Conservation (phyloP, 2,329 filamentous ascomycete species). For the Ophidiomyces ophidiicola region DNA sequence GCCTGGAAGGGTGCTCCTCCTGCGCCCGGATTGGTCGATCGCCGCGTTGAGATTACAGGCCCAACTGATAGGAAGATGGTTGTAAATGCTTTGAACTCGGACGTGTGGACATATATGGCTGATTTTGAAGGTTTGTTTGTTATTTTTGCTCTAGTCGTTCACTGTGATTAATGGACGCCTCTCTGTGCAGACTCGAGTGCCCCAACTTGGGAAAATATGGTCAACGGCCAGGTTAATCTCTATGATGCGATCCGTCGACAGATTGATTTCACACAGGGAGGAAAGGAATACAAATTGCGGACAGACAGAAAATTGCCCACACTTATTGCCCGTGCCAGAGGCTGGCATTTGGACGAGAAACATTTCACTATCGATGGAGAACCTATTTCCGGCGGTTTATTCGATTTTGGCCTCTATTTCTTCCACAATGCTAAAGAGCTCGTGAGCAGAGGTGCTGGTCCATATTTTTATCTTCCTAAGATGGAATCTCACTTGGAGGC, state of each 20-base stretch:
- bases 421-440: conserved; percentile 94
- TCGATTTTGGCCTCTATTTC: conserved; percentile 98
- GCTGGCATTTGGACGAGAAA: conserved; percentile 98
- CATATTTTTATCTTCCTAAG: conserved; percentile 97
- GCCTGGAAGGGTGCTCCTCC: conserved; percentile 88
- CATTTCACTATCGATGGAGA: conserved; percentile 92
- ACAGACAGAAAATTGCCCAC: conserved; percentile 79
- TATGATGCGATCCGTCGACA: conserved; percentile 90
- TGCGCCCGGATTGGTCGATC: conserved; percentile 82
- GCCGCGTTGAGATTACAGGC: conserved; percentile 91
- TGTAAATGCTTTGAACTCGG: conserved; percentile 86
- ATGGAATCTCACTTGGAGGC: conserved; percentile 97
- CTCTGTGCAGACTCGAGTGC: conserved; percentile 66
- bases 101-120: conserved; percentile 99
- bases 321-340: conserved; percentile 83
- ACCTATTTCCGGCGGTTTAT: conserved; percentile 81
- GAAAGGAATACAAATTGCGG: conserved; percentile 94
- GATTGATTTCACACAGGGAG: conserved; percentile 89
- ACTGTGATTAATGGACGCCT: not conserved
- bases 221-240: conserved; percentile 94
- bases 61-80: conserved; percentile 99
- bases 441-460: conserved; percentile 69
- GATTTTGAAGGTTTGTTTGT: conserved; percentile 77
- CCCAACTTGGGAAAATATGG: conserved; percentile 98
- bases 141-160: conserved; percentile 1